Conservation (phyloP, 2,329 filamentous ascomycete species). For the Cadophora luteo-olivacea region DNA sequence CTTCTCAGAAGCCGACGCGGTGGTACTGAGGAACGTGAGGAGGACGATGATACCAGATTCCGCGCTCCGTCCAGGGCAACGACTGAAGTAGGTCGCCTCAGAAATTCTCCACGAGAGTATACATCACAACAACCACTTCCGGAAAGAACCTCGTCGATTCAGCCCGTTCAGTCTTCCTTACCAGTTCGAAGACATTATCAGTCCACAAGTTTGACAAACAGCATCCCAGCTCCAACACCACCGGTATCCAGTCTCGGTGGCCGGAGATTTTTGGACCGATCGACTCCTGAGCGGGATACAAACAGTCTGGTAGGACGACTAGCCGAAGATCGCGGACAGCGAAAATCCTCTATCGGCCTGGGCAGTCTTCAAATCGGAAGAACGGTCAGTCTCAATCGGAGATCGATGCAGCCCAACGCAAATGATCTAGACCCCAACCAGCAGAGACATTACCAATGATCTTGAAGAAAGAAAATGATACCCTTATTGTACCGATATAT, state of each 20-base stretch:
- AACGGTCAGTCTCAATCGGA: conserved; percentile 36
- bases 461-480: conserved; percentile 2
- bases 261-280: conserved; percentile 41
- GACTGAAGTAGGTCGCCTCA: conserved; percentile 58
- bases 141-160: conserved; percentile 46
- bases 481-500: conserved; percentile 31
- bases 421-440: conserved; percentile 33
- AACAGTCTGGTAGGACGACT: conserved; percentile 34
- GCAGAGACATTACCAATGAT: conserved; percentile 33
- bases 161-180: conserved; percentile 53
- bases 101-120: conserved; percentile 49
- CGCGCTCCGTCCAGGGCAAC: conserved; percentile 64
- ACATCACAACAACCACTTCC: conserved; percentile 47
- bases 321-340: conserved; percentile 39
- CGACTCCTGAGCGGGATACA: conserved; percentile 43
- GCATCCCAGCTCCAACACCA: conserved; percentile 27
- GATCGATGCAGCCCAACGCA: conserved; percentile 32
- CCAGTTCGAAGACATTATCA: conserved; percentile 60
- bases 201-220: conserved; percentile 51
- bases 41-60: conserved; percentile 56
- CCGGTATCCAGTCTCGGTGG: conserved; percentile 32
- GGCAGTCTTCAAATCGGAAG: conserved; percentile 34
- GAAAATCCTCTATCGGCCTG: conserved; percentile 39
- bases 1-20: conserved; percentile 48
- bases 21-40: conserved; percentile 43